Evolutionary conservation across 1,284 basidiomycete species (phyloP), one percentile per base, ranked within the genome.

Genomic region (Phlebopus sp.): DNA sequence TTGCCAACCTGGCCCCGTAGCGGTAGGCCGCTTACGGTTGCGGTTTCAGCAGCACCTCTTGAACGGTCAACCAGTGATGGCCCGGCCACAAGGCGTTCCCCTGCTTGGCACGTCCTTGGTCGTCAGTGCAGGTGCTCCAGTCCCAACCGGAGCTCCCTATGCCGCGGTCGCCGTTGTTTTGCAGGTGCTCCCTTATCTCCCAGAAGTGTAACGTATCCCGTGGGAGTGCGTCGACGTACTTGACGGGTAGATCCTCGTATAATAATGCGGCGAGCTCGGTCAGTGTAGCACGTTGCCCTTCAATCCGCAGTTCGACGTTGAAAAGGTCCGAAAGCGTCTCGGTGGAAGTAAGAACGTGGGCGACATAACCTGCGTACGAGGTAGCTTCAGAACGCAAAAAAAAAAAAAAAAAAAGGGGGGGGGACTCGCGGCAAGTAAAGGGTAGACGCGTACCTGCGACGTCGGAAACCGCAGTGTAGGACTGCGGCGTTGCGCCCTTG

Each of bases 271-370:
- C 58, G 27, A 63, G 19, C 11, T 62, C 59, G 2, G 37, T 35
- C 35, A 65, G 39, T 6, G 52, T 59, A 29, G 44, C 27, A 8
- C 52, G 39, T 11, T 64, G 55, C 17, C 64, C 67, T 50, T 66
- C 46, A 40, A 69, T 47, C 10, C 58, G 55, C 41, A 69, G 53
- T 17, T 40, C 40, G 13, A 49, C 46, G 54, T 64, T 55, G 4
- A 52, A 47, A 10, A 64, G 54, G 11, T 55, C 31, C 10, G 59
- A 46, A 14, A 59, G 49, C 0, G 64, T 46, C 10, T 55, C 44
- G 5, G 50, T 51, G 15, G n/a, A n/a, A n/a, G 65, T 66, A 11
- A 68, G 46, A 18, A 63, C 48, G 49, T 66, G 57, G 0, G 55
- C 60, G 35, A 63, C 42, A 47, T 64, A 70, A 14, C 59, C 60